A percentile compares a stretch with the other conserved stretches of the same genome.
Conservation (phyloP, 805 yeast genomes). For the Candida andamanensis region DNA sequence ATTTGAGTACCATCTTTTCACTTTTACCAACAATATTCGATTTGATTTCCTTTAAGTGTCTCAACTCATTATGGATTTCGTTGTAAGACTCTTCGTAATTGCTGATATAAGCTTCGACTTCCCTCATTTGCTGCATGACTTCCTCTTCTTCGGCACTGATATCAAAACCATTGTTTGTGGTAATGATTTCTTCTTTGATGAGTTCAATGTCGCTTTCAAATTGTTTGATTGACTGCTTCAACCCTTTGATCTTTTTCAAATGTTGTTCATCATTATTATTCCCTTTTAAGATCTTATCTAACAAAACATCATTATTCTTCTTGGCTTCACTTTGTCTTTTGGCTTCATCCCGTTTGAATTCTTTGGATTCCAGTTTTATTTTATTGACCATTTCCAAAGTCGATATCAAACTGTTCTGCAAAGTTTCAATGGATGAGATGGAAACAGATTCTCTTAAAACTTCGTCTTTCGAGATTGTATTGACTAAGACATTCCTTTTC, state of each 20-base stretch:
- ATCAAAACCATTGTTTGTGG: neutral
- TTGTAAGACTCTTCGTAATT: constrained; percentile 21
- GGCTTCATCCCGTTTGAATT: constrained; percentile 34
- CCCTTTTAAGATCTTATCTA: constrained; percentile 27
- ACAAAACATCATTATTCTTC: constrained; percentile 28
- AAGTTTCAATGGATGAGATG: constrained; percentile 24
- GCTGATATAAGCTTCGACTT: constrained; percentile 17
- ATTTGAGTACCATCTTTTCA: constrained; percentile 22
- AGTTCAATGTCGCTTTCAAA: constrained; percentile 28
- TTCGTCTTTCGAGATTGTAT: constrained; percentile 20
- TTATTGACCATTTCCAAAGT: constrained; percentile 23
- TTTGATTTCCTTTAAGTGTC: constrained; percentile 18
- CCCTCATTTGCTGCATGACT: constrained; percentile 14
- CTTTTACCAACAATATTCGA: constrained; percentile 18
- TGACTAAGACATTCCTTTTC: constrained; percentile 19
- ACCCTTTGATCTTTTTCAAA: constrained; percentile 31
- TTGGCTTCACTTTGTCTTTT: constrained; percentile 27
- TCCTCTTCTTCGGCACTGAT: neutral
- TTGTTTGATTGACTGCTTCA: constrained; percentile 35
- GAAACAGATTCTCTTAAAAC: constrained; percentile 22
- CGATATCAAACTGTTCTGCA: constrained; percentile 29
- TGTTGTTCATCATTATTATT: constrained; percentile 25
- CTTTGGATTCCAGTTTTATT: constrained; percentile 21
- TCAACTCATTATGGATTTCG: constrained; percentile 17
- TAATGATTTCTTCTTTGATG: constrained; percentile 5